Conservation (phyloP, 2,329 filamentous ascomycete species). For the Penicillium nordicum region DNA sequence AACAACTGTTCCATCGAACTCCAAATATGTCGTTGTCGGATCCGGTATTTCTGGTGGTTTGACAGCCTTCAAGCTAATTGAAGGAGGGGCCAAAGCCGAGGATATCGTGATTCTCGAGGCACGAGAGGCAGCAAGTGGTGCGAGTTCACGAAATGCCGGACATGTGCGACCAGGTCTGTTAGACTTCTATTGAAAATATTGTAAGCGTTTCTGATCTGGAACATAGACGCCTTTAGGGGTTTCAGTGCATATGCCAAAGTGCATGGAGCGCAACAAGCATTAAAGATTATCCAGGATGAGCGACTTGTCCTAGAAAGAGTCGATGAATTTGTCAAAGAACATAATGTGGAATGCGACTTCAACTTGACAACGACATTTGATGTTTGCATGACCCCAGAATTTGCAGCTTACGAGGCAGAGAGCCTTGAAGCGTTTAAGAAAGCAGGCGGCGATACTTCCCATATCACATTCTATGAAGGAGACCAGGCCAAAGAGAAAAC, state of each 20-base stretch:
- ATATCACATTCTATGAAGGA: conserved; percentile 41
- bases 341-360: conserved; percentile 48
- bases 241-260: conserved; percentile 45
- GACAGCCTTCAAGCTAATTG: conserved; percentile 17
- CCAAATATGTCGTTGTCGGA: conserved; percentile 20
- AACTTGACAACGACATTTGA: conserved; percentile 48
- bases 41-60: conserved; percentile 22
- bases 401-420: conserved; percentile 45
- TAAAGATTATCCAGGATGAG: conserved; percentile 48
- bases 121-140: conserved; percentile 23
- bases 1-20: not conserved
- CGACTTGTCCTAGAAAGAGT: conserved; percentile 41
- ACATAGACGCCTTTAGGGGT: conserved; percentile 46
- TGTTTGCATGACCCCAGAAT: conserved; percentile 48
- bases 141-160: conserved; percentile 24
- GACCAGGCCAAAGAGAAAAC: conserved; percentile 41
- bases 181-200: too few relatives aligned
- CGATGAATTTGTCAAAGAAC: conserved; percentile 41
- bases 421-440: conserved; percentile 40
- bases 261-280: conserved; percentile 45
- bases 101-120: conserved; percentile 23
- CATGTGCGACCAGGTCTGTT: conserved; percentile 24
- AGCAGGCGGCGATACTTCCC: conserved; percentile 46
- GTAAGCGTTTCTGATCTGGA: not conserved
- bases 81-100: conserved; percentile 13